Evolutionary conservation across 352 stramenopile species (phyloP).

Genomic region (Bremia lactucae): DNA sequence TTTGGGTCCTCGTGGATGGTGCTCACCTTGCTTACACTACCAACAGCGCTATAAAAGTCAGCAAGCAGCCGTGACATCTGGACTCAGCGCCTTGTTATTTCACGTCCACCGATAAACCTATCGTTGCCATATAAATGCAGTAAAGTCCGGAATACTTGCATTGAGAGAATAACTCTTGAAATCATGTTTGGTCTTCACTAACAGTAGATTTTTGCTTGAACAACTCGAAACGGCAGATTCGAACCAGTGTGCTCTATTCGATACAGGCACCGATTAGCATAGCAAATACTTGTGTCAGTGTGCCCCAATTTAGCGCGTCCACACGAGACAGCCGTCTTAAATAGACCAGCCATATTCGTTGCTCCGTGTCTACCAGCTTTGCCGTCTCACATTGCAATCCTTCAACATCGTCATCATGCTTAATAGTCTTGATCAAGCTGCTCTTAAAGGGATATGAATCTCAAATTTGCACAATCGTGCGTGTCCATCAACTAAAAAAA

Average conservation of each 20-base stretch:
- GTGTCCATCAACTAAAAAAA: no score
- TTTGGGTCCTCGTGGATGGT: no score
- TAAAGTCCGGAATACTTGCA: slow-evolving; percentile 1
- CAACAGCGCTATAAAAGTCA: no score
- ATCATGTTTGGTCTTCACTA: slow-evolving; percentile 3
- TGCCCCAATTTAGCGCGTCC: slow-evolving; percentile 4
- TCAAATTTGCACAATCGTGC: no score
- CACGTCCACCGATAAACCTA: background rate
- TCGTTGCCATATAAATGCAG: slow-evolving; percentile 1
- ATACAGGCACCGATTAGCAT: slow-evolving; percentile 8
- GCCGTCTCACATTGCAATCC: no score
- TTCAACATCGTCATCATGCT: no score
- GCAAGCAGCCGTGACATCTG: slow-evolving; percentile 1
- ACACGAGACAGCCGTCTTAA: no score
- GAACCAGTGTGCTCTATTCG: slow-evolving; percentile 2
- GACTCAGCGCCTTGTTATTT: slow-evolving; percentile 2
- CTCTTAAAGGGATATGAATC: no score
- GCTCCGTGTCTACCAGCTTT: no score
- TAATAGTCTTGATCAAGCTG: no score
- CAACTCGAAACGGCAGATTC: slow-evolving; percentile 6
- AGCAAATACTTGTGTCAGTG: slow-evolving; percentile 5
- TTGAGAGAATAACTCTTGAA: slow-evolving; percentile 4
- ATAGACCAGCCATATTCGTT: no score
- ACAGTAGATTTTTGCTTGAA: slow-evolving; percentile 6
- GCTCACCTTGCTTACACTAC: no score